phyloP scores from a whole-genome alignment of 768 basidiomycete species.

The Sarcomyxa edulis region DNA sequence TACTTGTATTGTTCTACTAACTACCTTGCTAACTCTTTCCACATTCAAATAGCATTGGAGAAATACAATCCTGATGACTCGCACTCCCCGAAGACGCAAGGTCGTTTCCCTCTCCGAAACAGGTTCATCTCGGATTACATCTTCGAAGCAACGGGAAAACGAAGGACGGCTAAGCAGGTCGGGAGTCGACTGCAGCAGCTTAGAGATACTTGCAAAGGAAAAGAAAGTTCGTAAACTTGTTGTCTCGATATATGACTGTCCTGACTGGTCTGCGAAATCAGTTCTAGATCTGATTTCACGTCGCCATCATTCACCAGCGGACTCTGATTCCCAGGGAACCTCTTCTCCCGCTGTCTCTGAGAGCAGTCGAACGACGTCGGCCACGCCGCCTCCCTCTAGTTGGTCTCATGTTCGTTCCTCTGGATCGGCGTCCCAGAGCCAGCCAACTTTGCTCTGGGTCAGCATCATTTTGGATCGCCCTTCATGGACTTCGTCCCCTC shows the following conservation, averaged over 20 bases:
- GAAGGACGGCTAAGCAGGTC: conserved; percentile 52
- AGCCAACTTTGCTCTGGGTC: conserved; percentile 16
- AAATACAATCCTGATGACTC: conserved; percentile 45
- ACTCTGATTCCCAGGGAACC: conserved; percentile 10
- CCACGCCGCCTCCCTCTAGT: conserved; percentile 8
- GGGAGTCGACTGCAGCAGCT: conserved; percentile 55
- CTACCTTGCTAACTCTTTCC: neutral
- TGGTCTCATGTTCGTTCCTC: no score
- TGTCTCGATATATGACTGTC: neutral
- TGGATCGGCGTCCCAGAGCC: conserved; percentile 1
- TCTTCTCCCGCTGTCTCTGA: no score
- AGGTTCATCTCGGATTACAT: conserved; percentile 60
- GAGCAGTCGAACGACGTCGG: no score
- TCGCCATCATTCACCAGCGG: conserved; percentile 11
- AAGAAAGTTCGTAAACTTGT: conserved; percentile 23
- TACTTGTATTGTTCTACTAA: neutral
- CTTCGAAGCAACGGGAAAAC: conserved; percentile 41
- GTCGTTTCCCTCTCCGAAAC: conserved; percentile 57
- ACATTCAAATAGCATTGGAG: conserved; percentile 31
- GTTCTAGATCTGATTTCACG: conserved; percentile 26
- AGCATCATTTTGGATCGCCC: conserved; percentile 16
- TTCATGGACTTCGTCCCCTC: conserved; percentile 10
- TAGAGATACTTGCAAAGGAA: conserved; percentile 46
- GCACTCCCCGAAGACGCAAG: conserved; percentile 41
- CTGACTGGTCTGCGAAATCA: conserved; percentile 5